Percentiles rank a stretch among this genome's conserved stretches.
These are phyloP conservation scores for Mucor plumbeus DNA, from an alignment of 371 early-diverging fungal species.

Conservation along the genomic window DNA sequence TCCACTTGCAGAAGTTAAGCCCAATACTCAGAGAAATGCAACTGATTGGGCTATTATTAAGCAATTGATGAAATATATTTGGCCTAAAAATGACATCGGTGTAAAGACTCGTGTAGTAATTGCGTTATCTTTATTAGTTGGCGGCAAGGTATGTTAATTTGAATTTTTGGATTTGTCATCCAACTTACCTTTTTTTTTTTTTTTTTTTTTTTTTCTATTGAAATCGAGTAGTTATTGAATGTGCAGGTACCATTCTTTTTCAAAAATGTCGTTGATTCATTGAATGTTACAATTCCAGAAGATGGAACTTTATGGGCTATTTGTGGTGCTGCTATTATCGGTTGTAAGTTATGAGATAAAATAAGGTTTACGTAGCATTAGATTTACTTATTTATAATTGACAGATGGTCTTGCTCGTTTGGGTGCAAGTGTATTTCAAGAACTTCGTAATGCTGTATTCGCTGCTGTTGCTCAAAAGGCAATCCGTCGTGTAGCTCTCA, in stretches of 20 bases:
- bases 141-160: conserved; percentile 63
- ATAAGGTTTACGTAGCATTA: background rate
- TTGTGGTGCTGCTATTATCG: conserved; percentile 87
- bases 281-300: conserved; percentile 58
- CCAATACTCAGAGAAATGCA: conserved; percentile 38
- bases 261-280: conserved; percentile 86
- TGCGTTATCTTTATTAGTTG: conserved; percentile 80
- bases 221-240: conserved; percentile 69
- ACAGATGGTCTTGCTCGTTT: conserved; percentile 89
- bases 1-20: background rate
- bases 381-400: background rate
- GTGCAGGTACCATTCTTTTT: conserved; percentile 95
- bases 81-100: conserved; percentile 86
- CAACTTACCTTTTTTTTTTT: background rate
- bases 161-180: background rate
- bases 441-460: conserved; percentile 94
- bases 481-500: conserved; percentile 84
- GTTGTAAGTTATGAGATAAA: conserved; percentile 61
- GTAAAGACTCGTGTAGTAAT: conserved; percentile 86
- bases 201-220: background rate
- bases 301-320: conserved; percentile 73
- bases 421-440: conserved; percentile 83
- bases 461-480: conserved; percentile 94
- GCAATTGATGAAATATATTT: conserved; percentile 82
- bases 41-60: conserved; percentile 78